Evolutionary conservation across 441 rosid genomes (phyloP).

Genomic region (Syzygium syzygioides): DNA sequence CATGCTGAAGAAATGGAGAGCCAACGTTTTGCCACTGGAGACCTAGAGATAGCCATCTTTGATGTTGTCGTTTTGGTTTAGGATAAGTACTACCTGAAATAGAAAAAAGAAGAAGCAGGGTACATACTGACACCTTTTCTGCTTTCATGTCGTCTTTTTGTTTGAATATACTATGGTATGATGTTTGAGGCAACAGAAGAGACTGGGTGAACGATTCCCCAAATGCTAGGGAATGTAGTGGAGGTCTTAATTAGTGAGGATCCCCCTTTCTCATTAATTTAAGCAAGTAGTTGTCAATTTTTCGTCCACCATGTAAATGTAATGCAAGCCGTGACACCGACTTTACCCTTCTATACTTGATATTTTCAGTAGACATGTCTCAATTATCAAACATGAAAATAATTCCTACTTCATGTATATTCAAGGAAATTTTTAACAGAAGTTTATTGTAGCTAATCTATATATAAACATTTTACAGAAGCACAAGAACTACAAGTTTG

Average conservation of each 20-base stretch:
- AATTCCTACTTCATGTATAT: not conserved
- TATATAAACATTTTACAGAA: too few relatives aligned
- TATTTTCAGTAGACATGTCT: not conserved
- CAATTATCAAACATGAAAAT: not conserved
- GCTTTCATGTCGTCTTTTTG: not conserved
- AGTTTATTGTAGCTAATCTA: too few relatives aligned
- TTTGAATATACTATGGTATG: not conserved
- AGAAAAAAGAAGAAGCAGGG: not conserved
- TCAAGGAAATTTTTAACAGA: not conserved
- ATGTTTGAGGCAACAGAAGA: not conserved
- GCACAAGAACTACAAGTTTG: too few relatives aligned
- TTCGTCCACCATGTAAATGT: not conserved
- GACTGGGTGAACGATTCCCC: not conserved
- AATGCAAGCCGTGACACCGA: not conserved
- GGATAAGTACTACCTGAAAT: not conserved
- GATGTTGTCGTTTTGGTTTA: not conserved
- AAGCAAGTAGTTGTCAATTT: not conserved
- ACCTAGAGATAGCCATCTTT: not conserved
- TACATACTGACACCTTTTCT: too few relatives aligned
- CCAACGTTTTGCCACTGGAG: not conserved
- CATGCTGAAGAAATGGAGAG: not conserved
- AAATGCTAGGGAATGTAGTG: not conserved
- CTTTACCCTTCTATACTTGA: not conserved
- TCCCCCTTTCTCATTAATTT: not conserved
- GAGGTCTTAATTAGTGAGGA: not conserved